phyloP scores from a whole-genome alignment of 2,329 filamentous ascomycete species.

The Aspergillus ruber region DNA sequence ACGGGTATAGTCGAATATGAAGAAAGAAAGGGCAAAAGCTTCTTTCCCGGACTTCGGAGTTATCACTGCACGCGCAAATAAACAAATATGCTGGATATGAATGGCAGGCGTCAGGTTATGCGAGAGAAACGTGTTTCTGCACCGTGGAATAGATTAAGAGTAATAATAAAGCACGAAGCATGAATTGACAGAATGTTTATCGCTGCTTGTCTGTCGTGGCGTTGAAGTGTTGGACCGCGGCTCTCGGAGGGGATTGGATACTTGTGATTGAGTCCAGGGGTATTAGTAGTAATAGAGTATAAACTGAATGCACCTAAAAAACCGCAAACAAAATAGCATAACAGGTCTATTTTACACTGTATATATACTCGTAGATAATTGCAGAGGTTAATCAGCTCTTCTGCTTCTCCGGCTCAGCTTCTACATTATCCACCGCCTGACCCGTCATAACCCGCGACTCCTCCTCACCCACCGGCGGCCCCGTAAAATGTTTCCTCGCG shows the following conservation, averaged over 20 bases:
- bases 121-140: too few species aligned
- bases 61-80: too few species aligned
- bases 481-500: slow-evolving; percentile 58
- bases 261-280: slow-evolving; percentile 21
- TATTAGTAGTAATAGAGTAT: neutral
- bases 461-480: slow-evolving; percentile 40
- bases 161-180: too few species aligned
- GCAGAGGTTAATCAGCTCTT: too few species aligned
- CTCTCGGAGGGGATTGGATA: slow-evolving; percentile 23
- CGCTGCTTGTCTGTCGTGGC: slow-evolving; percentile 6
- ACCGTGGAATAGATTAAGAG: too few species aligned
- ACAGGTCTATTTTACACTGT: neutral
- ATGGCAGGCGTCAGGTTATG: too few species aligned
- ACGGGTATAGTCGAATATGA: neutral
- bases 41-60: slow-evolving; percentile 15
- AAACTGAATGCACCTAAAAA: slow-evolving; percentile 2
- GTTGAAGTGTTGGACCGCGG: slow-evolving; percentile 22
- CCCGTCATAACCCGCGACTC: slow-evolving; percentile 29
- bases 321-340: neutral
- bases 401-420: slow-evolving; percentile 10
- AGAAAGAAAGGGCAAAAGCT: neutral
- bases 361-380: neutral
- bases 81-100: too few species aligned
- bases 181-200: neutral
- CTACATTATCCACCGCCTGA: slow-evolving; percentile 24